Base-by-base conservation (phyloP, 768 basidiomycete genomes). In the Naganishia onofrii region DNA sequence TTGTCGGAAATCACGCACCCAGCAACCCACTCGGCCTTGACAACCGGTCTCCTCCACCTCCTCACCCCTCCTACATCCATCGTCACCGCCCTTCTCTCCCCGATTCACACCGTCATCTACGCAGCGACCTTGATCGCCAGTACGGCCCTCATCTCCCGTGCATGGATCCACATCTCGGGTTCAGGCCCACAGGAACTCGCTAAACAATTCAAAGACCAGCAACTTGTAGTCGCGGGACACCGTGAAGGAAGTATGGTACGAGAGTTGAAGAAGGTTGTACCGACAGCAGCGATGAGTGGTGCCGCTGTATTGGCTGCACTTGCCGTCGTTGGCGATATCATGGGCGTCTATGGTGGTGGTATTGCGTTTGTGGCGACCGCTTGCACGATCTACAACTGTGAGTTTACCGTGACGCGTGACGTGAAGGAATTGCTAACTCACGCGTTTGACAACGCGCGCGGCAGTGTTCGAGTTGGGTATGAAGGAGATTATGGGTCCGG, bases 1-100 rank as follows among this genome's bases (percentile, higher is more conserved):
- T 19, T 63, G 8, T 63, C 60, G 8, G 42, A 42, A 77, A 78
- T 63, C 57, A 57, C 21, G 28, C 70, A 38, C 56, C 72, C 36
- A 10, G 26, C 15, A 28, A 60, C 42, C 23, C 68, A 60, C 12
- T 38, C 60, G 53, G 32, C 53, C 60, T 31, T 10, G 42, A 52
- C 52, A 21, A 36, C 53, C 66, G 42, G 44, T 32, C 23, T 51
- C 69, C 54, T 31, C 54, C 29, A 63, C 42, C 48, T 66, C 57
- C 31, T 73, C 68, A 63, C 60, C 21, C 53, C 71, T 4, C 67
- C 68, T 51, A 21, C 64, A 19, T 66, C 60, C 5, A 66, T 12
- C 58, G 60, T 55, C 9, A 28, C 21, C 44, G 55, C 69, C 13
- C 21, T 34, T 42, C 17, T 38, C 71, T 58, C 44, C 38, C 60